Conservation (phyloP, 306 rosid species). For the Prunus campanulata region DNA sequence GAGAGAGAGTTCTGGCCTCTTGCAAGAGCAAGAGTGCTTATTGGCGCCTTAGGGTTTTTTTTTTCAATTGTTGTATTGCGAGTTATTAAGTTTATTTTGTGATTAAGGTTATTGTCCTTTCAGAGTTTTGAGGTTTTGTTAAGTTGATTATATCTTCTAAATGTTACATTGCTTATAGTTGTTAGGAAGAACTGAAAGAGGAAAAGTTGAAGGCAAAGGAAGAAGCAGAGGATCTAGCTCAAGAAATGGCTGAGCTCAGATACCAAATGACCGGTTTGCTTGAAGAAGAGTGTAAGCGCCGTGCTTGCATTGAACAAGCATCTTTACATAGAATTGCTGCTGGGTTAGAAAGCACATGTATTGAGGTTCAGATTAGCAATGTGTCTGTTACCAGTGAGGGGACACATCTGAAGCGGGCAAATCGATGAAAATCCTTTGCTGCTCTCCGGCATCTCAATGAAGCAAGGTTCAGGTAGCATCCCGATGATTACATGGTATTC, state of each 20-base stretch:
- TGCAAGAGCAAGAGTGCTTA: background rate
- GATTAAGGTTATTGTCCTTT: constrained; percentile 7
- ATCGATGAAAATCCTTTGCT: constrained; percentile 24
- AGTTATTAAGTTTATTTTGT: background rate
- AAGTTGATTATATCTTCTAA: constrained; percentile 22
- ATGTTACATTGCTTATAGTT: constrained; percentile 19
- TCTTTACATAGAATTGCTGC: constrained; percentile 84
- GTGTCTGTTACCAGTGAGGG: constrained; percentile 7
- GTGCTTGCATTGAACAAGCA: constrained; percentile 87
- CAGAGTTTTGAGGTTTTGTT: constrained; percentile 15
- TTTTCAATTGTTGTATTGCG: background rate
- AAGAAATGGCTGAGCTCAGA: constrained; percentile 96
- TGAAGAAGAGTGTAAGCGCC: constrained; percentile 86
- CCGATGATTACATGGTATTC: constrained; percentile 53
- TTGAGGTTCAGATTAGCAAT: constrained; percentile 20
- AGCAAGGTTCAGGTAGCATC: constrained; percentile 65
- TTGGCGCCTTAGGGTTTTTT: background rate
- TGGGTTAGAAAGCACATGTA: constrained; percentile 82
- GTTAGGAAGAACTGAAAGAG: constrained; percentile 67
- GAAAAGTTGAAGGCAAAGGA: constrained; percentile 86
- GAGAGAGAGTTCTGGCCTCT: background rate
- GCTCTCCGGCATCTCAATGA: constrained; percentile 34
- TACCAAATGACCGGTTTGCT: constrained; percentile 72
- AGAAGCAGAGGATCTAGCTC: constrained; percentile 91
- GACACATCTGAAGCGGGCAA: constrained; percentile 24